Base-by-base conservation (phyloP, 306 rosid genomes). In the Cucumis melo region DNA sequence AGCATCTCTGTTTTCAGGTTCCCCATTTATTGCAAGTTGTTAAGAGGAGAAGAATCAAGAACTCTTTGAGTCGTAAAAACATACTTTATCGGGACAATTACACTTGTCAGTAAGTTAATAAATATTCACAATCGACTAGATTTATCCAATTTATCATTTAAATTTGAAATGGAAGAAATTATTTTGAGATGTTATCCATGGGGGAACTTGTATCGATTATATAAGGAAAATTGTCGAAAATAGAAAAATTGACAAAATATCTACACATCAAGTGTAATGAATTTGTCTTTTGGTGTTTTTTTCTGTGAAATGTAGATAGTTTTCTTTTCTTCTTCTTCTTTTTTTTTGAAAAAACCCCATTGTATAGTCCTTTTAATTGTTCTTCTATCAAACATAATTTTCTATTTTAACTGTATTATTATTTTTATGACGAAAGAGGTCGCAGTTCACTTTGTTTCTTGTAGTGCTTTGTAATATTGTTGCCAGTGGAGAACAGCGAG, bases 11-110 rank as follows among this genome's bases (percentile, higher is more conserved):
- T 79, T 85, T 70, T 50, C 89, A 93, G 97, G 87, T 93, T 87
- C 97, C 92, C 41, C 96, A 91, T 87, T 85, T 93, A 80, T 92
- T 93, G 82, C 97, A 91, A 83, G 91, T 88, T 79, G 89, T 93
- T 53, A 93, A 90, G 86, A 87, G 98, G 87, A 91, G 98, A 83
- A 83, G 85, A 75, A 59, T 85, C 65, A 90, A 83, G 83, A 85
- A 71, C 88, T 87, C 50, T 66, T 97, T 93, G 58, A 88, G 98
- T 79, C 90, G 98, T 53, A 93, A 85, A 84, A 93, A 93, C 83
- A 86, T 93, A 78, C 84, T 93, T 54, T 86, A 86, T 89, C 90
- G 98, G 81, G 98, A 93, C 87, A 65, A 83, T 81, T 90, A 78
- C 84, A 88, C 88, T 65, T 93, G 98, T 73, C 98, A 88, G 97